Percentiles rank a stretch among this genome's conserved stretches.
phyloP scores from a whole-genome alignment of 1,284 basidiomycete genomes.

The Salmacisia buchloeana region DNA sequence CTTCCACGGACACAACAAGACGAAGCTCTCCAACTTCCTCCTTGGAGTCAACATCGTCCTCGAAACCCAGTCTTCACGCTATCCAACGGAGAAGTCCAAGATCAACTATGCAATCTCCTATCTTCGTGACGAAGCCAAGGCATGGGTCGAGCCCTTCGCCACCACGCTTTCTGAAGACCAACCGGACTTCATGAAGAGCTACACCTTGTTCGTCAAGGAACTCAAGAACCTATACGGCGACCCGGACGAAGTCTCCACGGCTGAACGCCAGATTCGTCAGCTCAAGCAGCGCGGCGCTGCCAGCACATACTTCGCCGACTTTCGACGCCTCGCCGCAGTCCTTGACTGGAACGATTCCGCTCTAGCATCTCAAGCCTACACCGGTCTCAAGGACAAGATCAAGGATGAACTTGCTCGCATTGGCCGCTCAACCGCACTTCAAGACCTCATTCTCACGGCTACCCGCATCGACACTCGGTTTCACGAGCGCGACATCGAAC shows the following conservation, averaged over 20 bases:
- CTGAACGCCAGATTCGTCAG: background rate
- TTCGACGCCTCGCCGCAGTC: background rate
- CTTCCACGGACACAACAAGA: background rate
- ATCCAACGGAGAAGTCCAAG: background rate
- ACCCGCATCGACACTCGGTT: slow-evolving; percentile 7
- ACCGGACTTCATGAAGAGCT: background rate
- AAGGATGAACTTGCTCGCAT: slow-evolving; percentile 4
- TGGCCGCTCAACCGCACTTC: background rate
- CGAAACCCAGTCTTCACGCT: background rate
- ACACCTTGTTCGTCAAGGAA: background rate
- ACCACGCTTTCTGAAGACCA: background rate
- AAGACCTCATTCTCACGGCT: background rate
- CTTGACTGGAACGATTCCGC: background rate
- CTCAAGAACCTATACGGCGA: background rate
- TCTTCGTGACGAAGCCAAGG: background rate
- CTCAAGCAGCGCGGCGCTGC: background rate
- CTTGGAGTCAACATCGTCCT: background rate
- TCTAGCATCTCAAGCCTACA: background rate
- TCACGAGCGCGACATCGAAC: background rate
- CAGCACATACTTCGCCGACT: slow-evolving; percentile 4
- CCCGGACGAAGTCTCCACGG: background rate
- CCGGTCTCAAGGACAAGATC: background rate
- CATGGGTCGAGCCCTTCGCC: background rate
- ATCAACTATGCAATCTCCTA: slow-evolving; percentile 2
- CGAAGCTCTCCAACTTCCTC: background rate